These are phyloP conservation scores for Oryza nivara DNA, from an alignment of 176 grass and related monocot species.

Conservation along the genomic window DNA sequence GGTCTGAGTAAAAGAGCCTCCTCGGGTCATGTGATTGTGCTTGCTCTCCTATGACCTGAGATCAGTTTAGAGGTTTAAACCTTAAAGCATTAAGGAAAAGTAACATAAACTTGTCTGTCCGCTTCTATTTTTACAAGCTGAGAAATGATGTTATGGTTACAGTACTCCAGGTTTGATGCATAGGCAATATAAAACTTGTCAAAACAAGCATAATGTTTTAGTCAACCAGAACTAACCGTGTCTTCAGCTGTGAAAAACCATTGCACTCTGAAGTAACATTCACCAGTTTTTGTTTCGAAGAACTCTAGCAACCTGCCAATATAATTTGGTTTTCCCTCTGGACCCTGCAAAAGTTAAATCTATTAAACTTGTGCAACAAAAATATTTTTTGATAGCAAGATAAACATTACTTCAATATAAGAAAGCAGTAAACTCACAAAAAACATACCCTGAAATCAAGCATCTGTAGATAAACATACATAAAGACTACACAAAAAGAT, in stretches of 20 bases:
- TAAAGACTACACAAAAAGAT: slow-evolving; percentile 1
- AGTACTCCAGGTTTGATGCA: neutral
- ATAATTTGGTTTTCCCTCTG: slow-evolving; percentile 72
- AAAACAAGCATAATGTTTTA: slow-evolving; percentile 8
- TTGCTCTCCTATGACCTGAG: slow-evolving; percentile 81
- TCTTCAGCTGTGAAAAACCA: slow-evolving; percentile 98
- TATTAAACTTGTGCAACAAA: slow-evolving; percentile 24
- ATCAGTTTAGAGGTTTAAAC: slow-evolving; percentile 41
- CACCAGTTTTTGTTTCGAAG: slow-evolving; percentile 68
- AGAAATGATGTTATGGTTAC: neutral
- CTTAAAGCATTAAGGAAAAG: slow-evolving; percentile 37
- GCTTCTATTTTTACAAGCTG: slow-evolving; percentile 25
- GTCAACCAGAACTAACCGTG: slow-evolving; percentile 65
- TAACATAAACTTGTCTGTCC: slow-evolving; percentile 26
- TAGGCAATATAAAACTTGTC: neutral
- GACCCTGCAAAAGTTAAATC: slow-evolving; percentile 58
- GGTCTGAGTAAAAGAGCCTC: slow-evolving; percentile 91
- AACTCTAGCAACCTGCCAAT: slow-evolving; percentile 88
- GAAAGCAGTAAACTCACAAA: slow-evolving; percentile 11
- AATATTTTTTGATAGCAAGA: slow-evolving; percentile 39
- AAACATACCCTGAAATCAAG: slow-evolving; percentile 29
- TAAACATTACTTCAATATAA: slow-evolving; percentile 37
- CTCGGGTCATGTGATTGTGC: slow-evolving; percentile 67
- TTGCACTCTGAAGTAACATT: slow-evolving; percentile 69
- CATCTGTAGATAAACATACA: slow-evolving; percentile 33